phyloP scores from a whole-genome alignment of 352 stramenopile genomes.

The Phytophthora uliginosa region DNA sequence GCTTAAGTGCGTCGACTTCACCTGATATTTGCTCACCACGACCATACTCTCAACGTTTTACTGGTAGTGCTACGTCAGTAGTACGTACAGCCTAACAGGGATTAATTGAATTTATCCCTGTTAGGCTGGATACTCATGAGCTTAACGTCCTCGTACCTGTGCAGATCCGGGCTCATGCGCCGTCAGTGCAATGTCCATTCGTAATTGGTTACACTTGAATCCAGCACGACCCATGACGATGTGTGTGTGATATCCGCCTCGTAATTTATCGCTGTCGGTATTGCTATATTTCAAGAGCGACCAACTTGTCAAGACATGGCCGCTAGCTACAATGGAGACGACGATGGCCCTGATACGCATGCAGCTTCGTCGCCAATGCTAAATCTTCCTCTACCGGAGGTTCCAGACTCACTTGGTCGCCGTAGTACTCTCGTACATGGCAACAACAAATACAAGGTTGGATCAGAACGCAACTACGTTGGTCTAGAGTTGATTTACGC shows the following conservation, averaged over 20 bases:
- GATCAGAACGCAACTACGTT: background rate
- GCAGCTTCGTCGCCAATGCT: constrained; percentile 48
- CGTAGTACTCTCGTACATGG: constrained; percentile 56
- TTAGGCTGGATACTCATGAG: background rate
- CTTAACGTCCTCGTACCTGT: background rate
- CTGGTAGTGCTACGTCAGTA: no score
- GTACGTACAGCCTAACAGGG: no score
- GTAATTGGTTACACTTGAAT: constrained; percentile 98
- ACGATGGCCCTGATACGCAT: constrained; percentile 44
- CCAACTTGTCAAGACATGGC: constrained; percentile 35
- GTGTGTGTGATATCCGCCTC: constrained; percentile 98
- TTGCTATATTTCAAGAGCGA: constrained; percentile 20
- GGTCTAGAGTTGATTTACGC: background rate
- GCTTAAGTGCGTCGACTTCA: no score
- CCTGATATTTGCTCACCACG: no score
- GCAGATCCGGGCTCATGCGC: constrained; percentile 95
- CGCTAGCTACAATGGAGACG: constrained; percentile 51
- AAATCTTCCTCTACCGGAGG: constrained; percentile 36
- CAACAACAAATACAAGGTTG: constrained; percentile 34
- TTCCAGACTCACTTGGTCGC: constrained; percentile 45
- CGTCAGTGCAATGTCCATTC: constrained; percentile 96
- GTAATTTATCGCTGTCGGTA: constrained; percentile 35
- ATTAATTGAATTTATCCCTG: no score
- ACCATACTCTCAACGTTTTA: no score
- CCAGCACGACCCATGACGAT: constrained; percentile 98